A percentile compares a stretch with the other conserved stretches of the same genome.
These are phyloP conservation scores for Mucor racemosus DNA, from an alignment of 371 early-diverging fungal genomes.

Conservation along the genomic window DNA sequence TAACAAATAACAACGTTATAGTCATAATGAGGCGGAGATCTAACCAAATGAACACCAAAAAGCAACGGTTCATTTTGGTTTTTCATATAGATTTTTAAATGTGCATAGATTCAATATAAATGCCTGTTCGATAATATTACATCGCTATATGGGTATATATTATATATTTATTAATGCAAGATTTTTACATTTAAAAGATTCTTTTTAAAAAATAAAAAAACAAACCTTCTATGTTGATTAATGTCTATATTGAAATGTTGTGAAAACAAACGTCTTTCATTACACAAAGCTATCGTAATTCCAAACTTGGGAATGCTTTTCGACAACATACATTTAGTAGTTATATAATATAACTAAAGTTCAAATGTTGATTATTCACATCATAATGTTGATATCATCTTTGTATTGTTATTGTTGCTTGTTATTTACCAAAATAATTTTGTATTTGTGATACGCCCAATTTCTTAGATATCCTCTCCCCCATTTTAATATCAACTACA, in stretches of 20 bases:
- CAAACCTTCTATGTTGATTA: neutral
- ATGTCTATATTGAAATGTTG: neutral
- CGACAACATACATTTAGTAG: neutral
- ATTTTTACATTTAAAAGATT: neutral
- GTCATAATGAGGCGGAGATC: neutral
- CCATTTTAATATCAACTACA: neutral
- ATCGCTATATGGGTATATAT: too few relatives aligned
- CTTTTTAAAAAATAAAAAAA: too few relatives aligned
- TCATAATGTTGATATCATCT: slow-evolving; percentile 1
- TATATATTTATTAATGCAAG: neutral
- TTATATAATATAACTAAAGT: neutral
- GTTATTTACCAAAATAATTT: neutral
- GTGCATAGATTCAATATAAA: neutral
- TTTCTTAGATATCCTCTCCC: neutral
- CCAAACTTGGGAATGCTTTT: slow-evolving; percentile 6
- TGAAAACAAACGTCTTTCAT: slow-evolving; percentile 5
- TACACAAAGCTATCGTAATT: neutral
- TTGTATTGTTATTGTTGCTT: neutral
- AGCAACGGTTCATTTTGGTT: neutral
- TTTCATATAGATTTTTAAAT: neutral
- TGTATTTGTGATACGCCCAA: neutral
- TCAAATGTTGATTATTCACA: neutral
- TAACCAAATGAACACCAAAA: neutral
- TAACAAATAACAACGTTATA: neutral
- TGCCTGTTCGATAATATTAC: neutral